Conservation (phyloP, 140 eudicot species). For the Ambrosia hybrid region DNA sequence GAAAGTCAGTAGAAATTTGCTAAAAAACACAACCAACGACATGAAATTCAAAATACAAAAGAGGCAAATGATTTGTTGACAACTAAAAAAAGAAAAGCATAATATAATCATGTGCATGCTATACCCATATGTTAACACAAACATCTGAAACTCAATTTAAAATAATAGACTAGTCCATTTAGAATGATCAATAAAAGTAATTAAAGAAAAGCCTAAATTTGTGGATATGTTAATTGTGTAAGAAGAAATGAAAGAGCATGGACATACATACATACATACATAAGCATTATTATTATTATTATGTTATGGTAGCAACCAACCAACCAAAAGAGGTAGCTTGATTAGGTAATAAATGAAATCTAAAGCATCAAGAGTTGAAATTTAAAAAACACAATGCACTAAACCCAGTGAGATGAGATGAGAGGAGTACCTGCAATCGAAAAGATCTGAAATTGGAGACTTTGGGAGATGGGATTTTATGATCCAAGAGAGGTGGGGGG, state of each 20-base stretch:
- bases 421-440: slow-evolving; percentile 24
- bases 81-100: not conserved
- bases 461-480: not conserved
- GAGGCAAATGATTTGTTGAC: slow-evolving; percentile 13
- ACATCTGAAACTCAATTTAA: not conserved
- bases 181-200: not conserved
- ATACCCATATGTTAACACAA: not conserved
- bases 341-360: too few relatives aligned
- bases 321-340: too few relatives aligned
- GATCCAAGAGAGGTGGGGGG: slow-evolving; percentile 8
- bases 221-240: too few relatives aligned
- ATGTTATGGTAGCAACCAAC: too few relatives aligned
- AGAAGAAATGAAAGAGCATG: slow-evolving; percentile 8
- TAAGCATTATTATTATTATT: too few relatives aligned
- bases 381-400: not conserved
- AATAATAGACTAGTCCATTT: not conserved
- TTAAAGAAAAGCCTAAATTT: too few relatives aligned
- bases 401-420: slow-evolving; percentile 9
- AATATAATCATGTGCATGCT: not conserved
- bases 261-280: not conserved
- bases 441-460: slow-evolving; percentile 34
- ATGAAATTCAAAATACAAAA: not conserved
- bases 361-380: not conserved
- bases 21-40: not conserved
- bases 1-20: not conserved